phyloP scores from a whole-genome alignment of 148 eudicot species.

The Tetragonia tetragonoides region DNA sequence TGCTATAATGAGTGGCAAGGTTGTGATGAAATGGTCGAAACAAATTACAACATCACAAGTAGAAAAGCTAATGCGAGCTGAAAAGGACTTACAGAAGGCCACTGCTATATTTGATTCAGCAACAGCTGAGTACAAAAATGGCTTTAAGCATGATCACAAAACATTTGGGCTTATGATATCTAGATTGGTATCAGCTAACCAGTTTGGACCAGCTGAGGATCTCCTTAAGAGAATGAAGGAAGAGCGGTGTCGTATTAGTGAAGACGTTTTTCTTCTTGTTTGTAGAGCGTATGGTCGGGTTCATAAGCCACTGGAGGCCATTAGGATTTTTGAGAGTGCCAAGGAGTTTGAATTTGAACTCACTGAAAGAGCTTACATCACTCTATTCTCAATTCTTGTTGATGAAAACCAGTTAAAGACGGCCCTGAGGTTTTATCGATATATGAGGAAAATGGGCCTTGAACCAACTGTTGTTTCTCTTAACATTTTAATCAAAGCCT shows the following conservation, averaged over 20 bases:
- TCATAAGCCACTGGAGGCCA: conserved; percentile 75
- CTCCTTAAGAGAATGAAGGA: conserved; percentile 75
- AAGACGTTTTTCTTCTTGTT: conserved; percentile 59
- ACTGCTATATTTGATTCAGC: conserved; percentile 72
- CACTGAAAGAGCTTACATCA: conserved; percentile 56
- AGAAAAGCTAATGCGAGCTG: conserved; percentile 65
- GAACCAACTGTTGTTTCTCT: conserved; percentile 71
- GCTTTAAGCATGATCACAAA: conserved; percentile 64
- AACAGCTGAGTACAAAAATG: conserved; percentile 71
- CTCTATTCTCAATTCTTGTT: conserved; percentile 72
- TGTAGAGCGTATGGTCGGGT: conserved; percentile 87
- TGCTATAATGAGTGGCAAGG: conserved; percentile 42
- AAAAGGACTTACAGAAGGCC: conserved; percentile 67
- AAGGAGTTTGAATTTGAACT: conserved; percentile 60
- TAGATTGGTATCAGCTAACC: conserved; percentile 65
- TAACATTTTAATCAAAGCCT: conserved; percentile 78
- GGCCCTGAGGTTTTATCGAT: conserved; percentile 67
- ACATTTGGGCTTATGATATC: conserved; percentile 72
- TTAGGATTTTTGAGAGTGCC: conserved; percentile 66
- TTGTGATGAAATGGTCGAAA: conserved; percentile 69
- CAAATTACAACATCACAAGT: conserved; percentile 59
- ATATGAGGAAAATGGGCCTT: conserved; percentile 71
- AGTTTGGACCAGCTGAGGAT: conserved; percentile 72
- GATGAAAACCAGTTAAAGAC: conserved; percentile 71
- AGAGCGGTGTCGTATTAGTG: conserved; percentile 56